Base-by-base conservation (phyloP, 1,284 basidiomycete species). In the Cutaneotrichosporon daszewskae region DNA sequence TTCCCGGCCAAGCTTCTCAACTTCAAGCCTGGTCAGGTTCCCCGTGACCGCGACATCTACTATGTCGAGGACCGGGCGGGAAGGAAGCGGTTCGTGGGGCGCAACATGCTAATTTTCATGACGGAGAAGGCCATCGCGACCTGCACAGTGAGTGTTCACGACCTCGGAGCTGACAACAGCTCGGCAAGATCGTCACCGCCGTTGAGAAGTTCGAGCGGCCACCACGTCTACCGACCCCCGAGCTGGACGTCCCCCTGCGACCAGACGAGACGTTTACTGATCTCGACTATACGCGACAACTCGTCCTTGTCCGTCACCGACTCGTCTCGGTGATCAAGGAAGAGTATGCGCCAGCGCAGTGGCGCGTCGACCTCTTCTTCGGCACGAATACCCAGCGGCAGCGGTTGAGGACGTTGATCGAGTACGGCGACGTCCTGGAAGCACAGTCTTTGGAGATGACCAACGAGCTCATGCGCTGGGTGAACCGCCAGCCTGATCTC, bases 311-410 rank as follows among this genome's bases (percentile, higher is more conserved):
- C n/a, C 54, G 52, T 5, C 54, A 47, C 0, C 58, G 57, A 37
- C 55, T 65, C 3, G 40, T 45, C 23, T 18, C 17, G 1, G 26
- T 64, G 19, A 32, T 66, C 4, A 17, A 38, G 9, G 64, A 66
- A 16, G 28, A 37, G 13, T 66, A 64, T 26, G 17, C 36, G 5
- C 58, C 62, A 0, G 60, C 62, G 4, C 56, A 56, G 37, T 49
- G 55, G 50, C 49, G 63, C 11, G 42, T 53, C 7, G 62, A 68
- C 33, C 10, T 32, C 9, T 63, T 62, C 45, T 61, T 48, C 39
- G 27, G 32, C 19, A 32, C 29, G 16, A 11, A 14, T 1, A 17
- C 14, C 5, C 29, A 32, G 2, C 39, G 43, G 11, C 10, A 5
- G 27, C 23, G 8, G n/a, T 34, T 59, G 22, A 25, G 29, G n/a